Conservation (phyloP, 345 rosid genomes). For the Syzygium aromaticum region DNA sequence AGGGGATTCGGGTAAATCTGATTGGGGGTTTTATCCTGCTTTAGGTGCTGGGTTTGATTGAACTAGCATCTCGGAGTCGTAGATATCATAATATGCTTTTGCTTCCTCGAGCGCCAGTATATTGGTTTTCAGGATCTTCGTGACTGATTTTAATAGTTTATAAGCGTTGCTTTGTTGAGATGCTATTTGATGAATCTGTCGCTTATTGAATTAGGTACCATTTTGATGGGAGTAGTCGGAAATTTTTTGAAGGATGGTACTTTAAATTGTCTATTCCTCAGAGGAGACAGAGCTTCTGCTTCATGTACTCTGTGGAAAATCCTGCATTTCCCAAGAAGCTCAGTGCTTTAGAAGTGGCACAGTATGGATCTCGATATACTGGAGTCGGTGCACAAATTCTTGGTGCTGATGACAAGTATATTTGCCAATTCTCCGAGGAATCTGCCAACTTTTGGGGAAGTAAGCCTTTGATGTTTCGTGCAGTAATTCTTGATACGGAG, state of each 20-base stretch:
- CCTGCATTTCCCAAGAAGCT: conserved; percentile 56
- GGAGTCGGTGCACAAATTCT: conserved; percentile 96
- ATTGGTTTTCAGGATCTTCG: not conserved
- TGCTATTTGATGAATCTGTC: not conserved
- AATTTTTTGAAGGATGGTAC: conserved; percentile 95
- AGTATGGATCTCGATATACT: conserved; percentile 60
- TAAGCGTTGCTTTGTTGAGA: not conserved
- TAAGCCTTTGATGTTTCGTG: conserved; percentile 12
- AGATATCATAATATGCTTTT: not conserved
- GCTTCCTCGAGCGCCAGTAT: not conserved
- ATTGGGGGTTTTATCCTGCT: not conserved
- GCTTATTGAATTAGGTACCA: conserved; percentile 49
- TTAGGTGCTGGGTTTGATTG: not conserved
- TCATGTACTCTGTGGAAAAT: conserved; percentile 86
- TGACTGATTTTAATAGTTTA: not conserved
- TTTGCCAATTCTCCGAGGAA: conserved; percentile 58
- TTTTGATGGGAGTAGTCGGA: conserved; percentile 67
- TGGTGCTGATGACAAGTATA: conserved; percentile 78
- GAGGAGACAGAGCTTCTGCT: conserved; percentile 79
- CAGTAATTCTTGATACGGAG: not conserved
- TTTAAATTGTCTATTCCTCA: conserved; percentile 88
- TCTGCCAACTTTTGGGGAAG: conserved; percentile 94
- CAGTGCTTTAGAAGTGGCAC: conserved; percentile 40
- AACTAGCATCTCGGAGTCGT: not conserved
- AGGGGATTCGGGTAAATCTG: not conserved